Base-by-base conservation (phyloP, 331 rosid species). In the Malus hybrid region DNA sequence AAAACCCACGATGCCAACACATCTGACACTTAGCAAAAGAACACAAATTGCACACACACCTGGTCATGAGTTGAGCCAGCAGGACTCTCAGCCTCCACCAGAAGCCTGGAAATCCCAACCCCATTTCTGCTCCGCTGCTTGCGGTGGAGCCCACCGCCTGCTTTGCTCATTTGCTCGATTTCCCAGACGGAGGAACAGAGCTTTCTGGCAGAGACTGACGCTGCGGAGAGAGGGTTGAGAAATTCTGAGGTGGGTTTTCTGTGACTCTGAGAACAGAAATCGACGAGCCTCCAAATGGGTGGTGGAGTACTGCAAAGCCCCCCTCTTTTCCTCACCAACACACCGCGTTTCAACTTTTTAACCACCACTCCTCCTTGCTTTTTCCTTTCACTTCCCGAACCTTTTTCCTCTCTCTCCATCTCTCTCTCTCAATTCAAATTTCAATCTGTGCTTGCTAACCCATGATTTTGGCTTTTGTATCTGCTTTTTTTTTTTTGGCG, bases 161-260 rank as follows among this genome's bases (percentile, higher is more conserved):
- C 39, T 33, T 55, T 80, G 81, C 78, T 78, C 89, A 89, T 86
- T 72, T 73, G 70, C 55, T 78, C 87, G 66, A 86, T 50, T 71
- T 92, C 85, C 93, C 97, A 92, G 62, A 92, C 88, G 44, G 30
- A 84, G 0, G 96, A 90, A 63, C 96, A 88, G 75, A 92, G 96
- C 60, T 90, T 87, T 79, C 97, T 87, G 0, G 96, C 91, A 65
- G 97, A 92, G 75, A 88, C 46, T 5, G 81, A 42, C 46, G 87
- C 68, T 19, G 78, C 50, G 68, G 78, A 15, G 48, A 77, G 76
- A 56, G 71, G 73, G 78, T 76, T 65, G 64, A 89, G 87, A 32
- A 91, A 88, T 52, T 91, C 87, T 24, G 75, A 66, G 77, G 55
- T 57, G n/a, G 52, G 46, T 70, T 36, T 70, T 80, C 75, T 53